Percentiles rank a stretch among this genome's conserved stretches.
Evolutionary conservation across 768 basidiomycete species (phyloP).

Genomic region (Calvatia gigantea): DNA sequence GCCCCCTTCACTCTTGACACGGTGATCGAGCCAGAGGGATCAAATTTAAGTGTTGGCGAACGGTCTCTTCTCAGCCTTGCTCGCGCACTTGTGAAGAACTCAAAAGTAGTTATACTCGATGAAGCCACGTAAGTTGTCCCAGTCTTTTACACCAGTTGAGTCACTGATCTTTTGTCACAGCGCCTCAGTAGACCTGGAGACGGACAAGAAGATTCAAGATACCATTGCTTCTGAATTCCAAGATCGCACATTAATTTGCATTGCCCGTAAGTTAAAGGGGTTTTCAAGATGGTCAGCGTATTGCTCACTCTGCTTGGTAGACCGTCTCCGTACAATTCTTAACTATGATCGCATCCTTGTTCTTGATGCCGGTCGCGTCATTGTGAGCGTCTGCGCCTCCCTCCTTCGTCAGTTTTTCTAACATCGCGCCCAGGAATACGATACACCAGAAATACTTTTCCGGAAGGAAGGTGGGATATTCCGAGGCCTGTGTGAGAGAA

Average conservation of each 20-base stretch:
- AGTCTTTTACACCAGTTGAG: neutral
- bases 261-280: conserved; percentile 57
- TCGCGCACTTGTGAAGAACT: conserved; percentile 74
- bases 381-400: conserved; percentile 27
- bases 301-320: conserved; percentile 21
- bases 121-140: conserved; percentile 53
- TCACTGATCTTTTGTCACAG: conserved; percentile 14
- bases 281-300: conserved; percentile 14
- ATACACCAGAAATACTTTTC: conserved; percentile 52
- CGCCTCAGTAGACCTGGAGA: conserved; percentile 76
- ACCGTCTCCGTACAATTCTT: conserved; percentile 76
- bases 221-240: conserved; percentile 75
- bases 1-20: conserved; percentile 70
- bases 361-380: conserved; percentile 58
- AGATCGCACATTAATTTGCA: conserved; percentile 72
- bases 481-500: conserved; percentile 49
- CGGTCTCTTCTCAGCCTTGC: conserved; percentile 74
- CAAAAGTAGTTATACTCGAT: conserved; percentile 74
- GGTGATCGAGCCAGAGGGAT: conserved; percentile 73
- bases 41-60: conserved; percentile 70
- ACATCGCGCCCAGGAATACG: conserved; percentile 42
- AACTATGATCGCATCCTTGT: conserved; percentile 72
- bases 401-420: neutral
- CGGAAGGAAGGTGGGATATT: conserved; percentile 48
- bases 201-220: conserved; percentile 77